These are phyloP conservation scores for Exserohilum rostratum DNA, from an alignment of 2,329 filamentous ascomycete species.

Conservation along the genomic window DNA sequence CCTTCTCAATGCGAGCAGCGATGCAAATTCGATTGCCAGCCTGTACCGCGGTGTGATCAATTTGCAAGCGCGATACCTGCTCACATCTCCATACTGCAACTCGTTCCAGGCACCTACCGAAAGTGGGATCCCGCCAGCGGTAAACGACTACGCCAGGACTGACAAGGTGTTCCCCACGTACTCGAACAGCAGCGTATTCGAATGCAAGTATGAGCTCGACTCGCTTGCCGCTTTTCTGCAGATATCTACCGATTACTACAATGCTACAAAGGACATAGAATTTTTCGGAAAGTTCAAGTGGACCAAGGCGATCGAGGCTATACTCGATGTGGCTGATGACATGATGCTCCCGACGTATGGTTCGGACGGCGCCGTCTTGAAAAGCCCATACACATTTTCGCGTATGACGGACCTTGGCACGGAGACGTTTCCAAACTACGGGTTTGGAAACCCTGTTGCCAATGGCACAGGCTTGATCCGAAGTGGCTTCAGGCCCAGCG, in stretches of 20 bases:
- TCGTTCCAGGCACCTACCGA: conserved; percentile 59
- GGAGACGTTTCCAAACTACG: conserved; percentile 60
- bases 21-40: conserved; percentile 66
- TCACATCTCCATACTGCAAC: conserved; percentile 63
- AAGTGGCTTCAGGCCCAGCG: conserved; percentile 58
- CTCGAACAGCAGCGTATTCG: conserved; percentile 54
- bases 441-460: conserved; percentile 57
- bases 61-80: conserved; percentile 71
- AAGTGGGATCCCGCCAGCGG: conserved; percentile 49
- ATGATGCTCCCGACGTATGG: conserved; percentile 58
- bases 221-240: conserved; percentile 59
- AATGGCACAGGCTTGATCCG: conserved; percentile 57
- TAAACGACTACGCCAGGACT: conserved; percentile 47
- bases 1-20: conserved; percentile 61
- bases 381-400: conserved; percentile 55
- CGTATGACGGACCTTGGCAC: conserved; percentile 53
- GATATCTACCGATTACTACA: conserved; percentile 57
- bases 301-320: conserved; percentile 52
- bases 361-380: conserved; percentile 51
- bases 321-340: conserved; percentile 54
- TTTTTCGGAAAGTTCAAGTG: conserved; percentile 59
- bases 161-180: conserved; percentile 54
- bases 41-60: conserved; percentile 75
- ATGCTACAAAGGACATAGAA: conserved; percentile 53
- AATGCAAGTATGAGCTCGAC: conserved; percentile 62